Evolutionary conservation across 495 filamentous ascomycete genomes (phyloP).

Genomic region (Pyronema domesticum): DNA sequence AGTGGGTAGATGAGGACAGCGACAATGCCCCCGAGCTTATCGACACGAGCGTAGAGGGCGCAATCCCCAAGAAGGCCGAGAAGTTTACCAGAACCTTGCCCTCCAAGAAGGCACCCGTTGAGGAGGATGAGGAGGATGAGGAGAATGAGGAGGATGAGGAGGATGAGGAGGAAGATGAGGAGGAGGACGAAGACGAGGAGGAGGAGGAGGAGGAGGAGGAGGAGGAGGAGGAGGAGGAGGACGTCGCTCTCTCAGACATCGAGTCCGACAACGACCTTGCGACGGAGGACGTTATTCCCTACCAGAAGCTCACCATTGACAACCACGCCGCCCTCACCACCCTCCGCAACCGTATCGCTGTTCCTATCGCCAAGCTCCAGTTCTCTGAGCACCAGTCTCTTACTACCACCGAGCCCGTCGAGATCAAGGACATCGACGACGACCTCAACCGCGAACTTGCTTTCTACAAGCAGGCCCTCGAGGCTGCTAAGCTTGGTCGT

Average conservation of each 20-base stretch:
- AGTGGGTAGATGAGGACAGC: slow-evolving; percentile 3
- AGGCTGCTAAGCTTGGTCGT: slow-evolving; percentile 55
- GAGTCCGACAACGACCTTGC: slow-evolving; percentile 57
- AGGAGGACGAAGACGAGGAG: slow-evolving; percentile 31
- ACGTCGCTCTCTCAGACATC: slow-evolving; percentile 60
- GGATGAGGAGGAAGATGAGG: slow-evolving; percentile 29
- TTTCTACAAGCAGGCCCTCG: slow-evolving; percentile 81
- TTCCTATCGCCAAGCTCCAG: slow-evolving; percentile 40
- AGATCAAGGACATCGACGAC: slow-evolving; percentile 34
- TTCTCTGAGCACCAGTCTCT: slow-evolving; percentile 42
- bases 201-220: slow-evolving; percentile 32
- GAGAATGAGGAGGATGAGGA: slow-evolving; percentile 25
- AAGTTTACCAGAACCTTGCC: neutral
- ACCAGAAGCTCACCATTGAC: slow-evolving; percentile 92
- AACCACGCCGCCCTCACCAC: slow-evolving; percentile 71
- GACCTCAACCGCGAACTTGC: slow-evolving; percentile 54
- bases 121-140: slow-evolving; percentile 6
- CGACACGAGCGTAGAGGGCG: slow-evolving; percentile 1
- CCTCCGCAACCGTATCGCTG: slow-evolving; percentile 55
- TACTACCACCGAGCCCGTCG: slow-evolving; percentile 30
- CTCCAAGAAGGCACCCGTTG: neutral
- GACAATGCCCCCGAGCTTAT: slow-evolving; percentile 14
- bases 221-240: slow-evolving; percentile 39
- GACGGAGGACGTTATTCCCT: slow-evolving; percentile 50
- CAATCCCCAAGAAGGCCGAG: neutral